These are phyloP conservation scores for Trichoderma aggressivum DNA, from an alignment of 2,329 filamentous ascomycete species.

Conservation along the genomic window DNA sequence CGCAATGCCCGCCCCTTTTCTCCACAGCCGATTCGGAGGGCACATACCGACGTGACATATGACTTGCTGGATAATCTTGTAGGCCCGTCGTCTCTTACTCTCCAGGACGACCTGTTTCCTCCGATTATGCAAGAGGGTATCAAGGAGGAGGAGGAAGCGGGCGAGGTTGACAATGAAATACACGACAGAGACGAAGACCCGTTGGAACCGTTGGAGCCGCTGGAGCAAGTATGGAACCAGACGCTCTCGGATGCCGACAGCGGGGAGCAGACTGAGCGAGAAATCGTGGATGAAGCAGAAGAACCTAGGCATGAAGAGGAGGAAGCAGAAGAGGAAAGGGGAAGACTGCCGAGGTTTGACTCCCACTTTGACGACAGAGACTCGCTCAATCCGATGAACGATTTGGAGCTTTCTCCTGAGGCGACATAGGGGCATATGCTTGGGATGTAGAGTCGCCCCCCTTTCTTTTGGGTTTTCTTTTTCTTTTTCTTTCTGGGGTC, in stretches of 20 bases:
- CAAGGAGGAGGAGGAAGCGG: conserved; percentile 14
- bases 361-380: conserved; percentile 20
- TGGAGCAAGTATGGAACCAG: neutral
- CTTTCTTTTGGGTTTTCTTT: neutral
- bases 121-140: conserved; percentile 17
- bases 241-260: neutral
- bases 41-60: conserved; percentile 40
- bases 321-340: conserved; percentile 4
- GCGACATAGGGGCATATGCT: neutral
- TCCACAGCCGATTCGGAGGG: conserved; percentile 49
- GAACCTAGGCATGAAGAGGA: neutral
- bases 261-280: neutral
- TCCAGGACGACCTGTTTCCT: conserved; percentile 19
- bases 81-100: neutral
- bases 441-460: neutral
- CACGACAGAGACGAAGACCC: neutral
- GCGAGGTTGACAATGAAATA: conserved; percentile 6
- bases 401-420: conserved; percentile 5
- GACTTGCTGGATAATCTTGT: conserved; percentile 35
- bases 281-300: neutral
- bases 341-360: conserved; percentile 17
- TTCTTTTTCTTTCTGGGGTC: neutral
- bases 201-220: no score
- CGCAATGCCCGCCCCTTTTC: conserved; percentile 58
- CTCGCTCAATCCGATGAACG: conserved; percentile 24